Evolutionary conservation across 148 eudicot genomes (phyloP).

Genomic region (Oxyria digyna): DNA sequence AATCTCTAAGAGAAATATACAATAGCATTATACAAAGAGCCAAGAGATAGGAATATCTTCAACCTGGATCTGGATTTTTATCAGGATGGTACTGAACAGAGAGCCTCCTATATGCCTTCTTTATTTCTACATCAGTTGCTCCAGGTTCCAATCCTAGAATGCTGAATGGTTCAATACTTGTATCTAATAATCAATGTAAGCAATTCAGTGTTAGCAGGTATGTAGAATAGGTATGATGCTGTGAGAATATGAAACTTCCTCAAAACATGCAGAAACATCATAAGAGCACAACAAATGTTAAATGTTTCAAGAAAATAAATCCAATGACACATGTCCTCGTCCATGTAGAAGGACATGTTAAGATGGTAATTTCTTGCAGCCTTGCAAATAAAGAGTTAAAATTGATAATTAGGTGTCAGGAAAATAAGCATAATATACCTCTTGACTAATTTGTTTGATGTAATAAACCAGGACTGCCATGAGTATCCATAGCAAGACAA

Average conservation of each 20-base stretch:
- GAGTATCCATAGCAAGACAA: conserved; percentile 79
- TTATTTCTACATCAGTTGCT: conserved; percentile 72
- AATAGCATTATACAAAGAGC: neutral
- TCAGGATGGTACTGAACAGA: conserved; percentile 94
- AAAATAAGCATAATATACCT: conserved; percentile 31
- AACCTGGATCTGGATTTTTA: conserved; percentile 99
- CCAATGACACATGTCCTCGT: neutral
- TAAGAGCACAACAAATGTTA: neutral
- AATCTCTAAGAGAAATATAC: neutral
- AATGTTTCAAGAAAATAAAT: neutral
- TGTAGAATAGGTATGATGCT: neutral
- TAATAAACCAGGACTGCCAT: conserved; percentile 65
- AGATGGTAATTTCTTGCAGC: too few relatives aligned
- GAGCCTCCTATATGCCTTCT: conserved; percentile 88
- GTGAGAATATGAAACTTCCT: neutral
- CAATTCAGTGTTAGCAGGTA: neutral
- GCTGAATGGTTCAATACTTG: conserved; percentile 85
- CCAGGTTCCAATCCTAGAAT: conserved; percentile 92
- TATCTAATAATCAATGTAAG: conserved; percentile 23
- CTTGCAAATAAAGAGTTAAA: neutral
- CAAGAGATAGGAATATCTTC: conserved; percentile 7
- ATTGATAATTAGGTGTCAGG: neutral
- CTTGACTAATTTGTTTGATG: conserved; percentile 62
- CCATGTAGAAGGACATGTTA: neutral
- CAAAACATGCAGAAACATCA: neutral